These are phyloP conservation scores for Moringa oleifera DNA, from an alignment of 345 rosid genomes.

Conservation along the genomic window DNA sequence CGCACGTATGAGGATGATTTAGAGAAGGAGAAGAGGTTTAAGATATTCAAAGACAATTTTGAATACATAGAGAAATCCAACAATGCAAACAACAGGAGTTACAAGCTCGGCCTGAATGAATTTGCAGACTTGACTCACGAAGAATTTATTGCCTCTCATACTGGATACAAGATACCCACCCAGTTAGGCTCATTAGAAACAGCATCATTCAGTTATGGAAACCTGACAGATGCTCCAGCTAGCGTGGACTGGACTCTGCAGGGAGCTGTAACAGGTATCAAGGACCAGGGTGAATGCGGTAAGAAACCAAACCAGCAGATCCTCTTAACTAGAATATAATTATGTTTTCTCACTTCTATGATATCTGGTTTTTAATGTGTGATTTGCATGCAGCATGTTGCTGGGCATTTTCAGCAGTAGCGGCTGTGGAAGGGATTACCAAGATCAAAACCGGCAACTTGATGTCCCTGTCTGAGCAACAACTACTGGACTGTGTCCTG, in stretches of 20 bases:
- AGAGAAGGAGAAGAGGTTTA: slow-evolving; percentile 29
- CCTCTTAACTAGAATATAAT: no score
- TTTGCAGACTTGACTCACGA: slow-evolving; percentile 48
- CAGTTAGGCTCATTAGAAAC: not conserved
- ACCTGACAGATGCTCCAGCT: slow-evolving; percentile 12
- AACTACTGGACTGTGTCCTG: slow-evolving; percentile 49
- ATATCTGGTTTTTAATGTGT: no score
- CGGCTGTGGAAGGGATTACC: slow-evolving; percentile 38
- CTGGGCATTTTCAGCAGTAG: slow-evolving; percentile 56
- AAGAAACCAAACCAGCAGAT: no score
- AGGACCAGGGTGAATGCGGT: slow-evolving; percentile 37
- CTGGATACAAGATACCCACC: slow-evolving; percentile 23
- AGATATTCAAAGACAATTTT: slow-evolving; percentile 40
- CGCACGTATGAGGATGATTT: slow-evolving; percentile 21
- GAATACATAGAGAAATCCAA: slow-evolving; percentile 34
- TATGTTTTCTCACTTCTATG: no score
- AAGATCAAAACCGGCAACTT: slow-evolving; percentile 32
- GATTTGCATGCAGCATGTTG: slow-evolving; percentile 30
- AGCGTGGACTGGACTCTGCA: slow-evolving; percentile 33
- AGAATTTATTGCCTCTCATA: slow-evolving; percentile 32
- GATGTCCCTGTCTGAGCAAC: slow-evolving; percentile 48
- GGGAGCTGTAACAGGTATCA: slow-evolving; percentile 38
- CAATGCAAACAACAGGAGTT: slow-evolving; percentile 19
- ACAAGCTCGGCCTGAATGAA: slow-evolving; percentile 31
- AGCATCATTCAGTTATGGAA: slow-evolving; percentile 17